A percentile compares a stretch with the other conserved stretches of the same genome.
Evolutionary conservation across 192 early-diverging fungal species (phyloP).

Genomic region (Mycoemilia scoparia): DNA sequence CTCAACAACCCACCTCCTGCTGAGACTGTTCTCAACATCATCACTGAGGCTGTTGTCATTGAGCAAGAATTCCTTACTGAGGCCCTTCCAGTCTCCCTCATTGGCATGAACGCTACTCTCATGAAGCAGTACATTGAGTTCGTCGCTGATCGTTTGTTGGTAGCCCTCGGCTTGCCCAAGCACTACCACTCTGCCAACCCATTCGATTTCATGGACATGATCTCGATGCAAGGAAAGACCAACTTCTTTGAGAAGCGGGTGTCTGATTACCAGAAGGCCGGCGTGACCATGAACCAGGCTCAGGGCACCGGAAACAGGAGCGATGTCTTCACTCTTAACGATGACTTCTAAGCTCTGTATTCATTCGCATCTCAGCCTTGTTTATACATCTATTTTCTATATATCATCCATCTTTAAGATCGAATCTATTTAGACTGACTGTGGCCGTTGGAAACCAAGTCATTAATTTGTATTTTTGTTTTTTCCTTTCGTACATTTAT

Average conservation of each 20-base stretch:
- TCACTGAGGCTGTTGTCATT: slow-evolving; percentile 73
- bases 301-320: slow-evolving; percentile 30
- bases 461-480: too few species aligned
- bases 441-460: too few species aligned
- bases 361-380: background rate
- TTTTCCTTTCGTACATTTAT: too few species aligned
- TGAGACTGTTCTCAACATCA: slow-evolving; percentile 48
- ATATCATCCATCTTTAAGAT: too few species aligned
- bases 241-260: slow-evolving; percentile 98
- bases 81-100: slow-evolving; percentile 76
- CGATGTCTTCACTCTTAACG: slow-evolving; percentile 60
- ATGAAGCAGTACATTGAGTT: slow-evolving; percentile 99
- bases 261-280: slow-evolving; percentile 88
- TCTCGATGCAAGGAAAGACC: slow-evolving; percentile 95
- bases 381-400: background rate
- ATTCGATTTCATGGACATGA: slow-evolving; percentile 99
- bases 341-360: slow-evolving; percentile 43
- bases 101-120: slow-evolving; percentile 88
- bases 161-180: slow-evolving; percentile 74
- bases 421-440: too few species aligned
- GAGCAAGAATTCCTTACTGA: slow-evolving; percentile 95
- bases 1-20: slow-evolving; percentile 51
- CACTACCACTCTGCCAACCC: slow-evolving; percentile 75
- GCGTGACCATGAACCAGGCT: slow-evolving; percentile 43
- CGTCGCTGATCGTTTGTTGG: slow-evolving; percentile 86